Base-by-base conservation (phyloP, 2,329 filamentous ascomycete species). In the Leptographium radiaticola region DNA sequence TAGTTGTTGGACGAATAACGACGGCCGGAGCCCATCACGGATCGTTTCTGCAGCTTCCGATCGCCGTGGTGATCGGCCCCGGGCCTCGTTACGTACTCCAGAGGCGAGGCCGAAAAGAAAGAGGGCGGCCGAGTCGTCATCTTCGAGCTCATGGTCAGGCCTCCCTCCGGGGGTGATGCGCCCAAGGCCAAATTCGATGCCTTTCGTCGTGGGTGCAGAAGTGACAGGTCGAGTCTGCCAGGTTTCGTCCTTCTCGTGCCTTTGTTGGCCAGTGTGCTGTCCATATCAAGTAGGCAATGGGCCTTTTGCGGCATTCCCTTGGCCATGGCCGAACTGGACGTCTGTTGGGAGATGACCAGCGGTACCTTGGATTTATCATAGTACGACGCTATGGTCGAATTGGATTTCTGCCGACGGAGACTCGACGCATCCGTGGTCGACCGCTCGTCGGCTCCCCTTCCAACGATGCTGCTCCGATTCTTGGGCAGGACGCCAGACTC, bases 261-360 rank as follows among this genome's bases (percentile, higher is more conserved):
- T 51, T 16, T 65, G 34, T 49, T 59, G 34, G 57, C 51, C 43
- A 62, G 63, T 59, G 59, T 56, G 10, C 68, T 68, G 50, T 75
- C 71, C 53, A 75, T 69, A 58, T 76, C 73, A 25, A 79, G 66
- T 48, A 60, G 47, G 4, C 49, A 45, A 12, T 68, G 70, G 0
- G 72, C 68, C 59, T 79, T 79, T 46, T 68, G 61, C 0, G 76
- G 75, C 6, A 74, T 62, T 4, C 75, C 76, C 59, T 76, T 79
- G 25, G 77, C 75, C 72, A 81, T 80, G 56, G 76, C 74, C 1
- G 77, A 79, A 45, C 70, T 74, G 0, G 77, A 79, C 0, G 78
- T 80, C 62, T 81, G 77, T 60, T 80, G 77, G 1, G 77, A 79
- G 56, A 79, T 73, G n/a, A 75, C 70, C 6, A 80, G 68, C 12